These are phyloP conservation scores for Syzygium aromaticum DNA, from an alignment of 345 rosid species.

Conservation along the genomic window DNA sequence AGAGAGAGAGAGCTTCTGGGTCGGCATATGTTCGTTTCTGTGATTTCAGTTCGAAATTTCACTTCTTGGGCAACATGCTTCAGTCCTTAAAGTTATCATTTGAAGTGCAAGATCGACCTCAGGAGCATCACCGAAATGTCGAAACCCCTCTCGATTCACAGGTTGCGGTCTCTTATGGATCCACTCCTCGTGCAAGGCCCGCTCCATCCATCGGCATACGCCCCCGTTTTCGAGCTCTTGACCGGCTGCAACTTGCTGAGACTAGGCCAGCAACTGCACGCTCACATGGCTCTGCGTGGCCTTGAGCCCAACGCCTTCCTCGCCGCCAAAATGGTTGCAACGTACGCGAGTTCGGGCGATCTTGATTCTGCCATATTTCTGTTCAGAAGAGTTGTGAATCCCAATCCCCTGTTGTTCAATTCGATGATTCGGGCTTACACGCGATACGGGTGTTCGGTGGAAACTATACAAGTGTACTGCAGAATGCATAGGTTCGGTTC, in stretches of 20 bases:
- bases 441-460: slow-evolving; percentile 18
- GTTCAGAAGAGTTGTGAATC: slow-evolving; percentile 10
- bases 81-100: not conserved
- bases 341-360: slow-evolving; percentile 31
- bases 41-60: not conserved
- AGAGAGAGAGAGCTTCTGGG: not conserved
- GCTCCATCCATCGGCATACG: slow-evolving; percentile 12
- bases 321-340: slow-evolving; percentile 38
- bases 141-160: slow-evolving; percentile 6
- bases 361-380: slow-evolving; percentile 24
- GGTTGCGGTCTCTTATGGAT: slow-evolving; percentile 9
- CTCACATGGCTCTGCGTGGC: slow-evolving; percentile 30
- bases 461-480: slow-evolving; percentile 12
- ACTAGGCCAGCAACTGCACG: slow-evolving; percentile 36
- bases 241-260: slow-evolving; percentile 14
- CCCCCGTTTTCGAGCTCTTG: slow-evolving; percentile 26
- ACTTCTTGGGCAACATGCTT: not conserved
- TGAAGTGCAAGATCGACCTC: not conserved
- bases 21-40: not conserved
- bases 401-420: slow-evolving; percentile 23
- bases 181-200: slow-evolving; percentile 8
- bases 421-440: slow-evolving; percentile 36
- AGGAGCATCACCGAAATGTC: not conserved
- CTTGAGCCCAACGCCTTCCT: slow-evolving; percentile 27
- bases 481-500: slow-evolving; percentile 21